These are phyloP conservation scores for Aquilaria malaccensis DNA, from an alignment of 345 rosid species.

Conservation along the genomic window DNA sequence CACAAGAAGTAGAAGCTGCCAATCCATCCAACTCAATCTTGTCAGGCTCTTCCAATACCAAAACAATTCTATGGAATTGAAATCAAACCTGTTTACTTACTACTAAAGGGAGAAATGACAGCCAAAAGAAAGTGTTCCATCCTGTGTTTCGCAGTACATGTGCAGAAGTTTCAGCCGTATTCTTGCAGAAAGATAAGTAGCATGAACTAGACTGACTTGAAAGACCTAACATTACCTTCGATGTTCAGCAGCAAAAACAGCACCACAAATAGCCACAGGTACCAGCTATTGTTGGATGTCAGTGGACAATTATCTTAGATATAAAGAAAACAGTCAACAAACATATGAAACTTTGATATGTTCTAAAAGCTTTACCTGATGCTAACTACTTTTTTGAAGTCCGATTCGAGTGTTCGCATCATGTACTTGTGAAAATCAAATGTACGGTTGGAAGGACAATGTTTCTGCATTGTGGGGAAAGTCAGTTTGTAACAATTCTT, in stretches of 20 bases:
- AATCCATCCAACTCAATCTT: not conserved
- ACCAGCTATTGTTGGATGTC: conserved; percentile 44
- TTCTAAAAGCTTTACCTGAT: conserved; percentile 42
- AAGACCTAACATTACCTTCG: conserved; percentile 35
- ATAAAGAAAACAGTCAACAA: not conserved
- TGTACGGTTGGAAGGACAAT: conserved; percentile 18
- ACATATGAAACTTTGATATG: not conserved
- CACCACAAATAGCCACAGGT: conserved; percentile 85
- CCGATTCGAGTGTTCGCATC: conserved; percentile 50
- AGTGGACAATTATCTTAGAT: conserved; percentile 5
- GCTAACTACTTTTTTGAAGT: conserved; percentile 66
- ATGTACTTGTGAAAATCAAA: conserved; percentile 70
- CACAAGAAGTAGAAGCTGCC: conserved; percentile 68
- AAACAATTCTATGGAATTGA: not conserved
- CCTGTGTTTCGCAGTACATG: conserved; percentile 84
- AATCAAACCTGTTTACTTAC: conserved; percentile 37
- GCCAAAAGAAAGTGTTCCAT: conserved; percentile 84
- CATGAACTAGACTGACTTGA: not conserved
- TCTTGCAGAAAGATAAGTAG: not conserved
- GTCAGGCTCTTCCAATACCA: conserved; percentile 1
- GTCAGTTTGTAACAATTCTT: not conserved
- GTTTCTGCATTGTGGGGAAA: conserved; percentile 29
- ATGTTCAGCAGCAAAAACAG: conserved; percentile 68
- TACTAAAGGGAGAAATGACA: conserved; percentile 68
- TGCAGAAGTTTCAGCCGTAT: not conserved